These are phyloP conservation scores for Fusarium chuoi DNA, from an alignment of 2,329 filamentous ascomycete species.

Conservation along the genomic window DNA sequence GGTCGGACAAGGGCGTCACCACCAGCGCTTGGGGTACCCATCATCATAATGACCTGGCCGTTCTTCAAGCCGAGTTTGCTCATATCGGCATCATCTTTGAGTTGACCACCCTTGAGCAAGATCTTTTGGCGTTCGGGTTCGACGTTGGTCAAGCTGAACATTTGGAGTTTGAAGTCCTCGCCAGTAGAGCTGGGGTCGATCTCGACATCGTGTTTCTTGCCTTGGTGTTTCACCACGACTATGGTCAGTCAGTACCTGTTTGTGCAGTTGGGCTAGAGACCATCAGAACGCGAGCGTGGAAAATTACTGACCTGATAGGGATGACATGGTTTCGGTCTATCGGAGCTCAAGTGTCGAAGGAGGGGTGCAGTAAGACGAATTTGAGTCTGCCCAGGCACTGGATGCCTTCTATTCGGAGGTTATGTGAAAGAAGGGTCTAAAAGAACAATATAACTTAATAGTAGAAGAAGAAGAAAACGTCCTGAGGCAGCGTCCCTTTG, in stretches of 20 bases:
- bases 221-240: constrained; percentile 95
- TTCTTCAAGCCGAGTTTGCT: constrained; percentile 85
- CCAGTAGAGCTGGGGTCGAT: constrained; percentile 86
- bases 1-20: constrained; percentile 73
- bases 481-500: not conserved
- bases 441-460: not conserved
- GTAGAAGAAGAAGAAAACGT: not conserved
- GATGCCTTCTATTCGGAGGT: not conserved
- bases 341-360: constrained; percentile 18
- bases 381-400: not conserved
- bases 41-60: constrained; percentile 92
- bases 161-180: constrained; percentile 94
- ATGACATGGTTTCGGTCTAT: constrained; percentile 58
- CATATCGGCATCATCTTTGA: constrained; percentile 94
- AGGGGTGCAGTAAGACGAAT: not conserved
- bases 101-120: constrained; percentile 89
- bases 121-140: constrained; percentile 98
- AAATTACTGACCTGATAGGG: constrained; percentile 62
- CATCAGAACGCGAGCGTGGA: constrained; percentile 1
- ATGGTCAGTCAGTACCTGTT: constrained; percentile 29
- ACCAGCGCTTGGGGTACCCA: constrained; percentile 84
- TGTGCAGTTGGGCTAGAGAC: not conserved
- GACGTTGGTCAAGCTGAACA: constrained; percentile 94
- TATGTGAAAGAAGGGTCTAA: not conserved
- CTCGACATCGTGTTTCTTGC: constrained; percentile 94